Evolutionary conservation across 352 stramenopile genomes (phyloP), one percentile per base, ranked within the genome.

Genomic region (Globisporangium spiculum): DNA sequence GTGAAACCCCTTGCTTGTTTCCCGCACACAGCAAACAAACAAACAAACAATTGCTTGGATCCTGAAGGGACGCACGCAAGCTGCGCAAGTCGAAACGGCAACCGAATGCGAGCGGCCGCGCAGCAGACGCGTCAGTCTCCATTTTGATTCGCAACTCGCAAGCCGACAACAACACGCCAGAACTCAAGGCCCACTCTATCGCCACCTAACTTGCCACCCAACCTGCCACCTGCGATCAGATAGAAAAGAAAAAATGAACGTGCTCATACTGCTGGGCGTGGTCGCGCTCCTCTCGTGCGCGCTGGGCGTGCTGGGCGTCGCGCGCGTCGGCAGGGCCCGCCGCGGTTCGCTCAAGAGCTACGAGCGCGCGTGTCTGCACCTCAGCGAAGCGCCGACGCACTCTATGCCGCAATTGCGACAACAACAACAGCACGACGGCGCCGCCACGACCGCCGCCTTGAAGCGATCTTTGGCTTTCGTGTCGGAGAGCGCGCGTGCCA

Each of bases 301-400:
- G 22, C 62, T 81, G 18, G 72, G 60, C 27, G 55, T 71, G 50
- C 63, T 81, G 2, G 75, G 74, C 4, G 1, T 72, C 38, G 52
- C 59, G 46, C 72, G 72, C 57, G 70, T 73, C 32, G 16, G 16
- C 38, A 81, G 77, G 65, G 61, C 65, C 50, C 72, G 75, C 0
- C 63, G 65, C 14, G 58, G 30, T 14, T 46, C 38, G n/a, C 69
- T 79, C 57, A 61, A 67, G 59, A 53, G 56, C 60, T 74, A 72
- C 72, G 72, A 81, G 66, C 65, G 44, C 46, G 44, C 52, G n/a
- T 63, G 46, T 24, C 32, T 64, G 60, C 54, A 60, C 16, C 48
- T 66, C n/a, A 52, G 44, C 20, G 30, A 60, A 22, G 44, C 22
- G 44, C 44, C 44, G 1, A 38, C 34, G 24, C 48, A 44, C 46